A percentile compares a stretch with the other conserved stretches of the same genome.
Conservation (phyloP, 208 protist species). For the Crithidia acanthocephali region DNA sequence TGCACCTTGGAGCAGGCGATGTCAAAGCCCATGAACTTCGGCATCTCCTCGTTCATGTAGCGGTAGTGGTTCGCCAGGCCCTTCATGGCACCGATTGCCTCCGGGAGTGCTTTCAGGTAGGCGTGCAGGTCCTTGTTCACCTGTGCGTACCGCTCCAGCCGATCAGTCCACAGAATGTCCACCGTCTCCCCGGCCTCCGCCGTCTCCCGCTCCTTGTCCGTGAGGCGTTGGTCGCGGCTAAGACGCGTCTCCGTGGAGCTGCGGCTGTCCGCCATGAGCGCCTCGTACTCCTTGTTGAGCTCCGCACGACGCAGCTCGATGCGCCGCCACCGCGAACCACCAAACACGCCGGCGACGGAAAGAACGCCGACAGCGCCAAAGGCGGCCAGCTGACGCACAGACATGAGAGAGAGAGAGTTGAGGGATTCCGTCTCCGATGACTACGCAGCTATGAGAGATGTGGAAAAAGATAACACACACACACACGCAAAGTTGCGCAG, state of each 20-base stretch:
- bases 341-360: constrained; percentile 39
- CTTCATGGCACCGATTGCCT: constrained; percentile 70
- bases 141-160: constrained; percentile 69
- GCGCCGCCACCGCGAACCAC: constrained; percentile 50
- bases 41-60: constrained; percentile 82
- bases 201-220: constrained; percentile 42
- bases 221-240: constrained; percentile 40
- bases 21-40: constrained; percentile 80
- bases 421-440: too few relatives aligned
- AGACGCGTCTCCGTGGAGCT: constrained; percentile 52
- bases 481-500: too few relatives aligned
- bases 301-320: constrained; percentile 56
- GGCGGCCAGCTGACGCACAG: constrained; percentile 32
- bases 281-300: constrained; percentile 73
- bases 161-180: constrained; percentile 75
- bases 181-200: constrained; percentile 57
- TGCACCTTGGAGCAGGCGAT: constrained; percentile 83
- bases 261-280: constrained; percentile 46
- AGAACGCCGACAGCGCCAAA: constrained; percentile 42
- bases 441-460: too few relatives aligned
- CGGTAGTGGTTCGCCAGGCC: constrained; percentile 81
- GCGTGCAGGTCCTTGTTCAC: constrained; percentile 67
- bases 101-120: constrained; percentile 71
- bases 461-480: too few relatives aligned
- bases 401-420: too few relatives aligned